Percentiles rank a stretch among this genome's conserved stretches.
Conservation (phyloP, 257 asterid species). For the Apocynum venetum region DNA sequence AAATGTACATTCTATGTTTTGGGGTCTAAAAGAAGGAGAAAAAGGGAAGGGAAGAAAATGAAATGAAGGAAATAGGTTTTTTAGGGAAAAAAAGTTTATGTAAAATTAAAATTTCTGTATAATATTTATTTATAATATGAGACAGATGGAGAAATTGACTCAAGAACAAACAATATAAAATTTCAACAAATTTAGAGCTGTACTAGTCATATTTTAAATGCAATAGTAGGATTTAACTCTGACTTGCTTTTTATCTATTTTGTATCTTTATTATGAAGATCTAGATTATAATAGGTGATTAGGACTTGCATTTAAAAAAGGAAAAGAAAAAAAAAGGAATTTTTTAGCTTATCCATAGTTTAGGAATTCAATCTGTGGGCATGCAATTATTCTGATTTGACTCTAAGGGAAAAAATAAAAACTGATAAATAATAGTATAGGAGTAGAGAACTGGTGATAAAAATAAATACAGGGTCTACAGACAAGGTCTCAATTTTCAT, state of each 20-base stretch:
- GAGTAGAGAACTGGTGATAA: not conserved
- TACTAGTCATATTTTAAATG: too few species aligned
- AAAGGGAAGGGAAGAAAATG: not conserved
- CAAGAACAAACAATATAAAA: too few species aligned
- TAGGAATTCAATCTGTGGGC: constrained; percentile 1
- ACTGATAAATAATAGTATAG: not conserved
- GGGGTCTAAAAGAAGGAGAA: too few species aligned
- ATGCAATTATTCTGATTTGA: constrained; percentile 18
- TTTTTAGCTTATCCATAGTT: not conserved
- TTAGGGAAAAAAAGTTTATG: too few species aligned
- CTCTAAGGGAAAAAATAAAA: not conserved
- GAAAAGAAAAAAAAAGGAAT: not conserved
- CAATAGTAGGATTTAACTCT: too few species aligned
- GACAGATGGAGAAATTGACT: too few species aligned
- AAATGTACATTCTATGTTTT: not conserved
- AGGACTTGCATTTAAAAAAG: not conserved
- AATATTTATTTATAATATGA: too few species aligned
- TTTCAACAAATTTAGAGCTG: too few species aligned
- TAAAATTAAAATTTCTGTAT: too few species aligned
- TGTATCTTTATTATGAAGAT: not conserved
- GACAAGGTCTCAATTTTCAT: not conserved
- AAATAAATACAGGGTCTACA: constrained; percentile 11
- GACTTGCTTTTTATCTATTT: not conserved
- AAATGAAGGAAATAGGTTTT: not conserved
- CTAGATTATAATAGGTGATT: too few species aligned